Base-by-base conservation (phyloP, 176 grass and related monocot genomes). In the Eremochloa ophiuroides region DNA sequence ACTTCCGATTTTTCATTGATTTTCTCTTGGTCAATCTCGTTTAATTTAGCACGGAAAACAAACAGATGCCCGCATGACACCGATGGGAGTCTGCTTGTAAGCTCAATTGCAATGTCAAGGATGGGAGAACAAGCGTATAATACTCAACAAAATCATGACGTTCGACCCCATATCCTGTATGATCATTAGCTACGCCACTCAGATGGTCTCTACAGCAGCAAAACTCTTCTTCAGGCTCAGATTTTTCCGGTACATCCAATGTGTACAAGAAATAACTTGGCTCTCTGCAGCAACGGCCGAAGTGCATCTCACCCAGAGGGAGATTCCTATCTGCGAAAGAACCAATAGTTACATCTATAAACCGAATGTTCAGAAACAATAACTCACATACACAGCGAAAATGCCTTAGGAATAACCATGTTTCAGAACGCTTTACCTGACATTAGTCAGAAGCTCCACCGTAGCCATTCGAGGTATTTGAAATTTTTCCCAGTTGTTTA, bases 401-500 rank as follows among this genome's bases (percentile, higher is more conserved):
- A 59, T 33, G 15, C 2, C 38, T 22, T 46, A 4, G 9, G 18
- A 70, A 55, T 44, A 43, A 69, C 56, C 8, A 69, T 48, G 33
- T 20, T 42, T 31, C 56, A 58, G 10, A 71, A 44, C 10, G 7
- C n/a, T 20, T 43, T 88, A 76, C 71, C 53, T 39, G 13, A 64
- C 2, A 69, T 88, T 86, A 88, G 17, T 80, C 30, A 43, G 74
- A 81, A 69, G 73, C 65, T 46, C 69, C 75, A 69, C 28, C 33
- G 20, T 79, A 77, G 62, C 87, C 85, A 83, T 88, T 84, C 33
- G 73, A 75, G 63, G n/a, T 63, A 87, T 40, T 81, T 3, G 56
- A n/a, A 64, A 60, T 35, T 77, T 59, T 31, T 67, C 86, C 79
- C 56, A 98, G 65, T 48, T 80, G 93, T 66, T 90, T 87, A 26